These are phyloP conservation scores for Tuber indicum DNA, from an alignment of 495 filamentous ascomycete species.

Conservation along the genomic window DNA sequence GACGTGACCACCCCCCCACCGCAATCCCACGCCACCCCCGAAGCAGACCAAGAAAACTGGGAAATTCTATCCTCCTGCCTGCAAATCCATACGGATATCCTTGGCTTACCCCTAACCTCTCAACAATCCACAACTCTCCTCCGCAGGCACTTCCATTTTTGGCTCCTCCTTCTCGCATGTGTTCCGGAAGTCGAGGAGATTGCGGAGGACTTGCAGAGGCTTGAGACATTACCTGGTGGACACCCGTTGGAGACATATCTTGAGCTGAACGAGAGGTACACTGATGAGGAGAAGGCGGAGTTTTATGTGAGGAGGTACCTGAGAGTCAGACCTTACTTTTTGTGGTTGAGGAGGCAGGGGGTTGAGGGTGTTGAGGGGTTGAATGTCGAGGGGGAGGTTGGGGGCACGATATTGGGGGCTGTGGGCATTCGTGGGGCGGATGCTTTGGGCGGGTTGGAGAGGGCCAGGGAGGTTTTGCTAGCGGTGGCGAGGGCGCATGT, in stretches of 20 bases:
- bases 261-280: neutral
- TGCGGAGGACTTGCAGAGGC: neutral
- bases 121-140: neutral
- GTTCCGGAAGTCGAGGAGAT: neutral
- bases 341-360: slow-evolving; percentile 1
- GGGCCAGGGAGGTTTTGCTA: neutral
- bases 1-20: neutral
- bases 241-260: neutral
- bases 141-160: neutral
- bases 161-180: neutral
- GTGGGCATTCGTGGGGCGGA: neutral
- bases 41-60: neutral
- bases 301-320: neutral
- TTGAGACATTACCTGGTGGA: neutral
- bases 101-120: neutral
- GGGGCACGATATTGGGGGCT: neutral
- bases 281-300: neutral
- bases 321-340: neutral
- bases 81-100: neutral
- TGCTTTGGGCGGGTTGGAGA: neutral
- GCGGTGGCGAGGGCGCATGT: neutral
- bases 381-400: neutral
- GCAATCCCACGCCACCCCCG: neutral
- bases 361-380: neutral
- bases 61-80: neutral